phyloP scores from a whole-genome alignment of 192 early-diverging fungal genomes.

The Polychytrium aggregatum region DNA sequence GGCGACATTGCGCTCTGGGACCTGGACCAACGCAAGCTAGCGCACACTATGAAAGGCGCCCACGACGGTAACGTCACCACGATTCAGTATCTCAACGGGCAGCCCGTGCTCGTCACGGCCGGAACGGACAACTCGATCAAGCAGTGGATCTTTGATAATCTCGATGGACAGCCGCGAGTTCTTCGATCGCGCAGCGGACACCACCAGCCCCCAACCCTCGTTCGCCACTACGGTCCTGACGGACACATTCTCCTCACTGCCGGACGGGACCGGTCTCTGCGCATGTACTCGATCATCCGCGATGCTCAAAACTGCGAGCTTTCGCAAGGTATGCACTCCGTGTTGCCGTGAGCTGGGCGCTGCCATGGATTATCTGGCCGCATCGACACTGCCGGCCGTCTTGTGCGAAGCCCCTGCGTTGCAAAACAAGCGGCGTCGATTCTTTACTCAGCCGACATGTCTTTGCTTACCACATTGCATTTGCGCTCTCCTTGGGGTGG shows the following conservation, averaged over 20 bases:
- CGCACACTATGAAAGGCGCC: constrained; percentile 73
- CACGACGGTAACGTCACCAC: constrained; percentile 71
- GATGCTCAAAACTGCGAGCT: constrained; percentile 78
- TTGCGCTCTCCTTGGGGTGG: too few relatives aligned
- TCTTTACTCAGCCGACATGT: too few relatives aligned
- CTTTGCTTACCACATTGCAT: too few relatives aligned
- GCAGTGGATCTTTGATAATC: constrained; percentile 91
- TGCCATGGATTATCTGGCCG: too few relatives aligned
- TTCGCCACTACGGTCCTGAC: constrained; percentile 66
- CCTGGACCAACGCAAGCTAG: constrained; percentile 58
- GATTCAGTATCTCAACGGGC: constrained; percentile 67
- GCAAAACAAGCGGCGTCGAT: too few relatives aligned
- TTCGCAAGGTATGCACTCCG: constrained; percentile 53
- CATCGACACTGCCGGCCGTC: too few relatives aligned
- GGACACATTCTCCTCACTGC: constrained; percentile 65
- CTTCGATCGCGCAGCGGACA: constrained; percentile 81
- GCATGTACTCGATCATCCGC: constrained; percentile 72
- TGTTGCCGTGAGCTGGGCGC: constrained; percentile 10
- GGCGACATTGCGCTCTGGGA: constrained; percentile 94
- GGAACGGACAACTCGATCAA: constrained; percentile 87
- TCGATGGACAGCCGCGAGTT: constrained; percentile 67
- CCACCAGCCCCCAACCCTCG: constrained; percentile 67
- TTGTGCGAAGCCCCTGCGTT: too few relatives aligned
- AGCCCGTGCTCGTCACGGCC: constrained; percentile 78
- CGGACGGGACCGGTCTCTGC: constrained; percentile 72